Conservation (phyloP, 306 rosid genomes). For the Vicia sativa region DNA sequence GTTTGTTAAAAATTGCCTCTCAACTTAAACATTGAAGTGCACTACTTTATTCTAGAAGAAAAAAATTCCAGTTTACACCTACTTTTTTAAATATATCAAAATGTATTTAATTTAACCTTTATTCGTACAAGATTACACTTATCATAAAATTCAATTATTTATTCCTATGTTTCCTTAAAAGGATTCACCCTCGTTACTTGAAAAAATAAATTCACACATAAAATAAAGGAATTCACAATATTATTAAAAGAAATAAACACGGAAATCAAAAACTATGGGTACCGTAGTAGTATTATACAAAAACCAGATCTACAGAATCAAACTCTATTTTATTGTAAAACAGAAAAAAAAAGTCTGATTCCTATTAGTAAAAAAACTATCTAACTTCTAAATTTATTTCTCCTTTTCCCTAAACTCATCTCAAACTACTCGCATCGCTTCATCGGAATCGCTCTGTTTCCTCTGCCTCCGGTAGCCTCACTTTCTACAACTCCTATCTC, state of each 20-base stretch:
- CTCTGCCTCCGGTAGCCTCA: constrained; percentile 38
- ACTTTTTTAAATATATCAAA: too few species aligned
- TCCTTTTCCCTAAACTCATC: neutral
- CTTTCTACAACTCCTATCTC: neutral
- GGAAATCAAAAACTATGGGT: constrained; percentile 16
- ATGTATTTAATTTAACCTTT: neutral
- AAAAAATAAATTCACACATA: neutral
- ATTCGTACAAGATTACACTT: neutral
- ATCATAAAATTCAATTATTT: neutral
- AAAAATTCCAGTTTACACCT: too few species aligned
- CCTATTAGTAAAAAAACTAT: constrained; percentile 4
- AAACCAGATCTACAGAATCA: neutral
- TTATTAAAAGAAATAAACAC: neutral
- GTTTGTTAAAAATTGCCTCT: too few species aligned
- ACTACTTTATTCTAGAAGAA: too few species aligned
- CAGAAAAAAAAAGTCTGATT: neutral
- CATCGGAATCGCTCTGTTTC: constrained; percentile 41
- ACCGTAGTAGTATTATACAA: constrained; percentile 27
- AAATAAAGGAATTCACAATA: neutral
- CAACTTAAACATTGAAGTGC: too few species aligned
- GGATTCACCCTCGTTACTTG: neutral
- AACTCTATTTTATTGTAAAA: neutral
- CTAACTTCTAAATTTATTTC: neutral
- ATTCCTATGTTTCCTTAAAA: neutral
- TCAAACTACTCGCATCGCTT: constrained; percentile 28